phyloP scores from a whole-genome alignment of 139 green algal genomes.

The Tetratostichococcus sp. region DNA sequence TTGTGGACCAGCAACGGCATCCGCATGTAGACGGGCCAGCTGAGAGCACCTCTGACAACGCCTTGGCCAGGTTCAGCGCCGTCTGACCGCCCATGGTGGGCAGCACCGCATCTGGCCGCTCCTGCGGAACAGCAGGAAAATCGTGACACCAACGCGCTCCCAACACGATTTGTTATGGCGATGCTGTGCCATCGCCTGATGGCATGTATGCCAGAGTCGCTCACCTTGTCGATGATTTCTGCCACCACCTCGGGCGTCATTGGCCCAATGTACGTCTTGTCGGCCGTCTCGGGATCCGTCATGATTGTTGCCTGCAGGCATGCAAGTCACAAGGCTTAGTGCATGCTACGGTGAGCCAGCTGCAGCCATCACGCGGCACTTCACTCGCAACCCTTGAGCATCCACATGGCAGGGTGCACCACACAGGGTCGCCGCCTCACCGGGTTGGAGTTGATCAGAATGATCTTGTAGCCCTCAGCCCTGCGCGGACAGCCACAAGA shows the following conservation, averaged over 20 bases:
- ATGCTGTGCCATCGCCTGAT: no score
- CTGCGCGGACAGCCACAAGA: no score
- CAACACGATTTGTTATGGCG: no score
- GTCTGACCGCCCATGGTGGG: conserved; percentile 99
- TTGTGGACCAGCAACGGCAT: no score
- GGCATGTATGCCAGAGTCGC: no score
- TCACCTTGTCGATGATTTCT: conserved; percentile 64
- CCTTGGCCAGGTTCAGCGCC: conserved; percentile 94
- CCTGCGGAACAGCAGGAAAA: conserved; percentile 35
- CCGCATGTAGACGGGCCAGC: no score
- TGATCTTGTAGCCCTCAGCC: conserved; percentile 92
- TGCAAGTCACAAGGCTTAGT: no score
- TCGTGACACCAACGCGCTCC: no score
- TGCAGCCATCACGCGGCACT: no score
- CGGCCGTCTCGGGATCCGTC: conserved; percentile 96
- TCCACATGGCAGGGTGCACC: no score
- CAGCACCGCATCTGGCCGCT: conserved; percentile 94
- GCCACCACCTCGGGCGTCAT: conserved; percentile 94
- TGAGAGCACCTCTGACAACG: conserved; percentile 72
- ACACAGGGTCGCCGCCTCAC: conserved; percentile 25
- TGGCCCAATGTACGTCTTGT: conserved; percentile 95
- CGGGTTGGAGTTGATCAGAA: conserved; percentile 98
- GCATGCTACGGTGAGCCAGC: no score
- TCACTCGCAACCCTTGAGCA: no score
- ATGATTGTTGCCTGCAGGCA: conserved; percentile 92